Percentiles rank a stretch among this genome's conserved stretches.
Evolutionary conservation across 768 basidiomycete genomes (phyloP).

Genomic region (Phanerochaete carnosa): DNA sequence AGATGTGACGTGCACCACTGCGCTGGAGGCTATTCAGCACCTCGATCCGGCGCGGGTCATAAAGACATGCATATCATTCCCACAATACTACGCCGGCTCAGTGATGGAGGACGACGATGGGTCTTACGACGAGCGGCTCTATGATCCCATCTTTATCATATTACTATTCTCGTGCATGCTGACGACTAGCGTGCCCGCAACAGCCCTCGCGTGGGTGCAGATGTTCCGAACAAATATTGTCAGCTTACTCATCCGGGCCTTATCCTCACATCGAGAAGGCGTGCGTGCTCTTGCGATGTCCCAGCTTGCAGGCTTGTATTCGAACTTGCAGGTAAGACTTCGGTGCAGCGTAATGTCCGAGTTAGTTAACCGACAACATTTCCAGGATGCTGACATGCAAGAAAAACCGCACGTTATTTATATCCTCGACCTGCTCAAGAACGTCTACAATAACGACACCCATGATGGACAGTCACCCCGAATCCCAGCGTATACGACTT

Average conservation of each 20-base stretch:
- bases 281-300: slow-evolving; percentile 60
- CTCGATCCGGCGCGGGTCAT: slow-evolving; percentile 69
- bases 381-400: slow-evolving; percentile 63
- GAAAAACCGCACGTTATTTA: slow-evolving; percentile 74
- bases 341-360: neutral
- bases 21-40: slow-evolving; percentile 64
- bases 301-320: slow-evolving; percentile 60
- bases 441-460: slow-evolving; percentile 44
- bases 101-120: slow-evolving; percentile 29
- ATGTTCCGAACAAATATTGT: slow-evolving; percentile 79
- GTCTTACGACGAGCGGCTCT: slow-evolving; percentile 40
- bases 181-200: slow-evolving; percentile 51
- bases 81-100: slow-evolving; percentile 51
- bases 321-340: slow-evolving; percentile 56
- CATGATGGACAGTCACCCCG: slow-evolving; percentile 40
- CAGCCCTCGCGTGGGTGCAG: slow-evolving; percentile 79
- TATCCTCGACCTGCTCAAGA: slow-evolving; percentile 63
- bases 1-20: slow-evolving; percentile 39
- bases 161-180: slow-evolving; percentile 66
- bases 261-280: slow-evolving; percentile 62
- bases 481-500: slow-evolving; percentile 73
- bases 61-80: slow-evolving; percentile 70
- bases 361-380: neutral
- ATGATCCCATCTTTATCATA: slow-evolving; percentile 80
- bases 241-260: slow-evolving; percentile 64